phyloP scores from a whole-genome alignment of 169 alveolate species.

The Babesia gibsoni region DNA sequence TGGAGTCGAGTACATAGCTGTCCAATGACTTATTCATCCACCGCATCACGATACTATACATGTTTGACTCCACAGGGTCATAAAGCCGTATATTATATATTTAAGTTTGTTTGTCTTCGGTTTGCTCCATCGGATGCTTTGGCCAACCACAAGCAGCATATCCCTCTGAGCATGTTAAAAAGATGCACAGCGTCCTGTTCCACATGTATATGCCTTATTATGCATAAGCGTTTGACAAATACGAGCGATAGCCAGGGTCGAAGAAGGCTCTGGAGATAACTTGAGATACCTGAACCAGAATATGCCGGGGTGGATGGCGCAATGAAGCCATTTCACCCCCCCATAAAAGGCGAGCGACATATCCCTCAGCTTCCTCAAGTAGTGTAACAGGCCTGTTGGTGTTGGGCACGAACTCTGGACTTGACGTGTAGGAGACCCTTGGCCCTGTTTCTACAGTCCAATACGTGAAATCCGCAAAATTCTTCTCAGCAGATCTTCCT shows the following conservation, averaged over 20 bases:
- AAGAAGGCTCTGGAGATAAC: constrained; percentile 59
- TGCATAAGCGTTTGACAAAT: constrained; percentile 14
- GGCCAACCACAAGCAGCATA: too few relatives aligned
- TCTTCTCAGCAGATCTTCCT: constrained; percentile 4
- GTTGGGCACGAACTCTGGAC: constrained; percentile 9
- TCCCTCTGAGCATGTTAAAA: too few relatives aligned
- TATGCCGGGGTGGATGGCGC: constrained; percentile 45
- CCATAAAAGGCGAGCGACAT: constrained; percentile 40
- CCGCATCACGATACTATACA: too few relatives aligned
- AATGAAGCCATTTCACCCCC: background rate
- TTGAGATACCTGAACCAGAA: constrained; percentile 53
- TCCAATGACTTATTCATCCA: too few relatives aligned
- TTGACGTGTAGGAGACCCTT: constrained; percentile 35
- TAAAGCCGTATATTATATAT: too few relatives aligned
- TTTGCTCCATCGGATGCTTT: too few relatives aligned
- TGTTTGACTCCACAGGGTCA: too few relatives aligned
- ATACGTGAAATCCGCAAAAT: constrained; percentile 42
- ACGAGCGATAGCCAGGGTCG: constrained; percentile 58
- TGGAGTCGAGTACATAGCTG: too few relatives aligned
- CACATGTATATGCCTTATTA: background rate
- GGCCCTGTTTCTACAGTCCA: constrained; percentile 60
- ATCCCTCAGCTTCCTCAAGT: constrained; percentile 58
- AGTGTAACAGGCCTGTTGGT: constrained; percentile 15
- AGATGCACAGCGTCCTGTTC: background rate
- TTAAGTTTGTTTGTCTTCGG: too few relatives aligned